Evolutionary conservation across 2,329 filamentous ascomycete genomes (phyloP).

Genomic region (Triangularia setosa): DNA sequence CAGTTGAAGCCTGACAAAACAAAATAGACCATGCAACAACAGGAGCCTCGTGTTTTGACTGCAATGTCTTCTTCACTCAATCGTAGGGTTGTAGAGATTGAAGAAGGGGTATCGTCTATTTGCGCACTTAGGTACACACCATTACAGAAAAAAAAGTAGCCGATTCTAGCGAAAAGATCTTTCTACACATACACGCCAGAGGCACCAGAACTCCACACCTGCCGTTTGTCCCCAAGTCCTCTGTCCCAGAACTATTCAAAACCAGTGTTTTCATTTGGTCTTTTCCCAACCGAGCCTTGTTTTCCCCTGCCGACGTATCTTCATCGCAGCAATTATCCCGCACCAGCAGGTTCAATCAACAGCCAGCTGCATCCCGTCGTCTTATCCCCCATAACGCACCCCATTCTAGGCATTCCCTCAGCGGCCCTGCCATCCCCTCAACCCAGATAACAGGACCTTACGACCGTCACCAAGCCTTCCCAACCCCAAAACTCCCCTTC

Average conservation of each 20-base stretch:
- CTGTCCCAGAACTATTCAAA: background rate
- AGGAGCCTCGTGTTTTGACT: too few relatives aligned
- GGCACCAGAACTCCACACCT: too few relatives aligned
- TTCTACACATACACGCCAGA: background rate
- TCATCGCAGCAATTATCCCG: background rate
- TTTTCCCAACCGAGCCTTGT: background rate
- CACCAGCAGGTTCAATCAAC: background rate
- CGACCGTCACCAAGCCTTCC: constrained; percentile 6
- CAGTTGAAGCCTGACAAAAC: too few relatives aligned
- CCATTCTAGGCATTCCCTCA: background rate
- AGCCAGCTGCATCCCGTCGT: background rate
- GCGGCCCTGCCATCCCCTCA: background rate
- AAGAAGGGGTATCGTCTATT: background rate
- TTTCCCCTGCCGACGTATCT: background rate
- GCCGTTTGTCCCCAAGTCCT: too few relatives aligned
- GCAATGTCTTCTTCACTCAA: too few relatives aligned
- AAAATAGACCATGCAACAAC: too few relatives aligned
- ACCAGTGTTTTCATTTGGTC: background rate
- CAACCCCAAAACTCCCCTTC: background rate
- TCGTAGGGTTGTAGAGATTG: too few relatives aligned
- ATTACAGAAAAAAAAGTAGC: background rate
- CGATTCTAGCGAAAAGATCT: too few relatives aligned
- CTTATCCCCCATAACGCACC: background rate
- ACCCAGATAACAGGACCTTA: background rate
- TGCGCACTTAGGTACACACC: background rate